Conservation (phyloP, 257 asterid species). For the Capsicum rhomboideum region DNA sequence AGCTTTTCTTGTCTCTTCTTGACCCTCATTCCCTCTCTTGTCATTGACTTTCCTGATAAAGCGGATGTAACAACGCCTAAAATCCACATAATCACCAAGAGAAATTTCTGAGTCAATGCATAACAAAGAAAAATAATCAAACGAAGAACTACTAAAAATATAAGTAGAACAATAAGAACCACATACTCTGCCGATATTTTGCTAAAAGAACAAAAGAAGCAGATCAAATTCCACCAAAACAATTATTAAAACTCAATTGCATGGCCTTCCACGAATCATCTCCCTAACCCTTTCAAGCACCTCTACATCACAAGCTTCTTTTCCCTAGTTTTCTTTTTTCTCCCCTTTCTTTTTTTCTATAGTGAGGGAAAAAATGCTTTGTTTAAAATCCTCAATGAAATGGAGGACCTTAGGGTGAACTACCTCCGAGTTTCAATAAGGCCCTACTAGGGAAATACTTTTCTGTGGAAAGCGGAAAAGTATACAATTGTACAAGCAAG, state of each 20-base stretch:
- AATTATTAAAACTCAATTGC: neutral
- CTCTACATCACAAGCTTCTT: neutral
- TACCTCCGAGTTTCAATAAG: neutral
- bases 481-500: neutral
- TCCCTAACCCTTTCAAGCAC: neutral
- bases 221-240: neutral
- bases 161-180: neutral
- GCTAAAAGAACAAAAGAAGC: neutral
- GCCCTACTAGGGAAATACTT: neutral
- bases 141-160: neutral
- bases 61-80: slow-evolving; percentile 95
- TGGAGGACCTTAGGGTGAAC: neutral
- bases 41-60: slow-evolving; percentile 84
- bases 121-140: neutral
- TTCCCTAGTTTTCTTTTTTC: neutral
- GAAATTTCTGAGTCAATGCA: neutral
- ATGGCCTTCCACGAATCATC: neutral
- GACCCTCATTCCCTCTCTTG: slow-evolving; percentile 82
- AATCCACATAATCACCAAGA: slow-evolving; percentile 6
- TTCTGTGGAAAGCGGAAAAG: neutral
- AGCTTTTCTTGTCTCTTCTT: slow-evolving; percentile 92
- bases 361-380: neutral
- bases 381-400: neutral
- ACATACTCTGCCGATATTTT: neutral
- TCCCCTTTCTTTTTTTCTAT: neutral